Conservation (phyloP, 108 stramenopile species). For the Fragilaria radians region DNA sequence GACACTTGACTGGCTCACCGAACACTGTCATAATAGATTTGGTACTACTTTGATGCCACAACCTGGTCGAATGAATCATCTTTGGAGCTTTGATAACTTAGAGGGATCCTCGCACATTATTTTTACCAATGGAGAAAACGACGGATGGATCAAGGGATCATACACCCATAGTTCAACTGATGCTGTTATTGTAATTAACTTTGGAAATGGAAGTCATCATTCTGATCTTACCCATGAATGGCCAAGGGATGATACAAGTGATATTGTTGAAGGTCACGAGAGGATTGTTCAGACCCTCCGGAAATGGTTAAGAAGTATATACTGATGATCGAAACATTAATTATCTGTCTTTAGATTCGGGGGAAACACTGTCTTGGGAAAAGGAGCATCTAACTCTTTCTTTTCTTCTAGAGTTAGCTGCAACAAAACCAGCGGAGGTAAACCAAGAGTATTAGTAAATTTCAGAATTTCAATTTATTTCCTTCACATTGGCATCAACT, state of each 20-base stretch:
- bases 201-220: slow-evolving; percentile 82
- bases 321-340: too few species aligned
- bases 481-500: too few species aligned
- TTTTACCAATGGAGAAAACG: slow-evolving; percentile 77
- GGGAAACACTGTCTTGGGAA: too few species aligned
- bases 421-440: too few species aligned
- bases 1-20: slow-evolving; percentile 46
- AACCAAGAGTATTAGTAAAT: too few species aligned
- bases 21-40: slow-evolving; percentile 62
- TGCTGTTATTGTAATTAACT: slow-evolving; percentile 54
- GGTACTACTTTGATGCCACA: slow-evolving; percentile 49
- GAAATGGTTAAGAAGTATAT: slow-evolving; percentile 50
- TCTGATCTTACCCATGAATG: slow-evolving; percentile 29
- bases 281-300: slow-evolving; percentile 35
- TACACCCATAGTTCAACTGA: slow-evolving; percentile 42
- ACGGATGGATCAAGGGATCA: slow-evolving; percentile 46
- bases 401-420: too few species aligned
- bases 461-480: too few species aligned
- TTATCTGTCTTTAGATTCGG: too few species aligned
- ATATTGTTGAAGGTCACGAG: slow-evolving; percentile 9
- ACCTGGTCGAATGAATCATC: slow-evolving; percentile 43
- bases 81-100: slow-evolving; percentile 62
- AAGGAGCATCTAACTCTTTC: too few species aligned
- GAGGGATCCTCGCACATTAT: slow-evolving; percentile 38
- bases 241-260: background rate